A percentile compares a stretch with the other conserved stretches of the same genome.
phyloP scores from a whole-genome alignment of 495 filamentous ascomycete genomes.

The Hypoxylon fragiforme region DNA sequence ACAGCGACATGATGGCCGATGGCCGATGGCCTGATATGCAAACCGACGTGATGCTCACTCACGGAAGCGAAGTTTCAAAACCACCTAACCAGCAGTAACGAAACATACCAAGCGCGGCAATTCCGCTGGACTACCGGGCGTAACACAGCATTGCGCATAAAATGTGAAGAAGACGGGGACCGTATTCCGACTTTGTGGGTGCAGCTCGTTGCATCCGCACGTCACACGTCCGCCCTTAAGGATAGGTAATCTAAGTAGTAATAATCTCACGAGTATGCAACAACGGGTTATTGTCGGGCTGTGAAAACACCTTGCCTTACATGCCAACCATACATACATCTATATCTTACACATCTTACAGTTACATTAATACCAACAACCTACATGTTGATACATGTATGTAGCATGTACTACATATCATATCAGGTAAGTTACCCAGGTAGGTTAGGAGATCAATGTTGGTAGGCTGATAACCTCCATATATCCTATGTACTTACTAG shows the following conservation, averaged over 20 bases:
- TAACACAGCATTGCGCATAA: conserved; percentile 32
- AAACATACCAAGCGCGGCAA: conserved; percentile 34
- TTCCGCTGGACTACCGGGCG: conserved; percentile 30
- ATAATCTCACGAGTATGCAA: conserved; percentile 12
- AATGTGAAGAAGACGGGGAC: conserved; percentile 20
- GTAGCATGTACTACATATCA: no score
- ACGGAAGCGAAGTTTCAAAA: conserved; percentile 21
- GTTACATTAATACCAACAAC: no score
- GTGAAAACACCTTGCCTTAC: no score
- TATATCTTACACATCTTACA: no score
- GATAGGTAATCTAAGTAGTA: neutral
- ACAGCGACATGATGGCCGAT: neutral
- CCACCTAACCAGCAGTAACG: conserved; percentile 27
- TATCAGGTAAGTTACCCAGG: no score
- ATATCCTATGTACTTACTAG: no score
- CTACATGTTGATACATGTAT: no score
- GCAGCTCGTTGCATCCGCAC: conserved; percentile 29
- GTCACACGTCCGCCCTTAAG: conserved; percentile 16
- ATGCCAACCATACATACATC: no score
- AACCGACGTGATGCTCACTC: conserved; percentile 9
- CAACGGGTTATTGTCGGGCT: conserved; percentile 25
- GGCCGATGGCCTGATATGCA: conserved; percentile 19
- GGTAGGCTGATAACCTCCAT: no score
- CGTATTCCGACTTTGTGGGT: conserved; percentile 32
- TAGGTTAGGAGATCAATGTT: no score